These are phyloP conservation scores for Rhizopogon vinicolor DNA, from an alignment of 768 basidiomycete species.

Conservation along the genomic window DNA sequence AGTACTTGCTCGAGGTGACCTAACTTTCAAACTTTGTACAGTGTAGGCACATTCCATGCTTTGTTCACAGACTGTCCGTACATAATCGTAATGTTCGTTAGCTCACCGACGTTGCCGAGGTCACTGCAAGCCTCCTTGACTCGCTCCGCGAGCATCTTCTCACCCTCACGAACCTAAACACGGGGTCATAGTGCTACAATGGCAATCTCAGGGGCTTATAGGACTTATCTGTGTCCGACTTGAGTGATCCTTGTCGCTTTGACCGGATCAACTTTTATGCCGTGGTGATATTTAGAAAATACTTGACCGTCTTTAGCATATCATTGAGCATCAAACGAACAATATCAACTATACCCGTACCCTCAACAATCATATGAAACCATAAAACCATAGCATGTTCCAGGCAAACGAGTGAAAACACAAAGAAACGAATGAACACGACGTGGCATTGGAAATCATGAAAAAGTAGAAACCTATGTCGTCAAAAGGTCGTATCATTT, in stretches of 20 bases:
- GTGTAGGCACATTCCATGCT: too few species aligned
- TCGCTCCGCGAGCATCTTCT: conserved; percentile 84
- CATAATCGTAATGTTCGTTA: neutral
- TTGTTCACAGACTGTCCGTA: conserved; percentile 19
- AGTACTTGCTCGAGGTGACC: too few species aligned
- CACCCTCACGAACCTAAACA: conserved; percentile 98
- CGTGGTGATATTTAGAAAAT: too few species aligned
- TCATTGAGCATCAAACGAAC: neutral
- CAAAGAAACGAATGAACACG: neutral
- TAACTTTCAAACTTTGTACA: neutral
- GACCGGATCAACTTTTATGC: too few species aligned
- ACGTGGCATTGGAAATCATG: neutral
- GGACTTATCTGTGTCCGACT: too few species aligned
- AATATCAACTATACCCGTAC: neutral
- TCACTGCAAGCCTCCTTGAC: conserved; percentile 94
- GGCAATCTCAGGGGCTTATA: too few species aligned
- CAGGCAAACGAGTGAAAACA: neutral
- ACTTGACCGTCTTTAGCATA: neutral
- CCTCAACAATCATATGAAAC: neutral
- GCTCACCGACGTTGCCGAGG: conserved; percentile 64
- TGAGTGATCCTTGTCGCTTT: too few species aligned
- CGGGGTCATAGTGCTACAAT: conserved; percentile 44
- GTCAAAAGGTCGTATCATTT: conserved; percentile 14
- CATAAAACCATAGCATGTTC: neutral
- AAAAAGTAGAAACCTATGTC: conserved; percentile 8